A percentile compares a stretch with the other conserved stretches of the same genome.
phyloP scores from a whole-genome alignment of 345 rosid genomes.

The Kandelia obovata region DNA sequence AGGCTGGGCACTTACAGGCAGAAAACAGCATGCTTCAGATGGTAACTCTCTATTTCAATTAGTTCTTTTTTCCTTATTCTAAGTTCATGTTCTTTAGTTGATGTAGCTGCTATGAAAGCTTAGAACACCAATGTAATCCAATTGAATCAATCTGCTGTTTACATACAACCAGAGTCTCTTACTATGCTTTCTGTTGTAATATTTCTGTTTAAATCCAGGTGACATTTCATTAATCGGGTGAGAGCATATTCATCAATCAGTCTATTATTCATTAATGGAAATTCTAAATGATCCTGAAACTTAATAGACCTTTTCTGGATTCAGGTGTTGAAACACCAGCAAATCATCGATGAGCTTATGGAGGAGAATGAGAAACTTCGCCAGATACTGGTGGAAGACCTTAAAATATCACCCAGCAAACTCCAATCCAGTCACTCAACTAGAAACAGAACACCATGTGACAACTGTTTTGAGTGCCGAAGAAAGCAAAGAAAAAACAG shows the following conservation, averaged over 20 bases:
- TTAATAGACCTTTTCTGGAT: constrained; percentile 2
- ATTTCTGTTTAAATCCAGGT: neutral
- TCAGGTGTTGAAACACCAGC: constrained; percentile 81
- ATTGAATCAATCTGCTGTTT: neutral
- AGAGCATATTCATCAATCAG: neutral
- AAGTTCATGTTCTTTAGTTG: constrained; percentile 7
- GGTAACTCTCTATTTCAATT: constrained; percentile 43
- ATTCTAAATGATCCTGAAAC: neutral
- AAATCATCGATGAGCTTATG: constrained; percentile 64
- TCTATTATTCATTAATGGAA: neutral
- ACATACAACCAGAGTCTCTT: neutral
- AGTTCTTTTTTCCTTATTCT: constrained; percentile 4
- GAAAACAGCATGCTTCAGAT: constrained; percentile 81
- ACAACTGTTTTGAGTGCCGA: constrained; percentile 80
- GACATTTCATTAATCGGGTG: neutral
- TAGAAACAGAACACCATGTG: constrained; percentile 43
- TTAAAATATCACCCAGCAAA: constrained; percentile 69
- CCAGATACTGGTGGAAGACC: constrained; percentile 65
- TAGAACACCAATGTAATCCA: neutral
- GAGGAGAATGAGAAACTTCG: constrained; percentile 79
- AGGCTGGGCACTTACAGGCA: constrained; percentile 56
- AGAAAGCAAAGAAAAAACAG: constrained; percentile 75
- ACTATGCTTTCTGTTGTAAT: neutral
- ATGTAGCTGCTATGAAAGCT: constrained; percentile 7
- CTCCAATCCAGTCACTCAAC: constrained; percentile 43